Percentiles rank a stretch among this genome's conserved stretches.
phyloP scores from a whole-genome alignment of 148 eudicot species.

The Heliamphora exappendiculata region DNA sequence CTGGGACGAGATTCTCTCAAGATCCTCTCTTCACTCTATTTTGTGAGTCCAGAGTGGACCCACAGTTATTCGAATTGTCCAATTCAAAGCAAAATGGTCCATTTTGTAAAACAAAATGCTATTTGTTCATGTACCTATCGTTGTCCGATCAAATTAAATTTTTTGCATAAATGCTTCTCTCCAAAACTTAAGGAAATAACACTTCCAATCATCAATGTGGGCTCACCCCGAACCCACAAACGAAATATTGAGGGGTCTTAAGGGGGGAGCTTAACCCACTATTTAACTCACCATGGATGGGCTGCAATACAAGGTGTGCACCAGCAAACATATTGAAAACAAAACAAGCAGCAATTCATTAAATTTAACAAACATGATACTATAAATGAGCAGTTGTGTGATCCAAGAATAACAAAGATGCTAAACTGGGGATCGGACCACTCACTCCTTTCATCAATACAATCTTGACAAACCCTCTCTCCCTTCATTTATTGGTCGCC shows the following conservation, averaged over 20 bases:
- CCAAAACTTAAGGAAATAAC: background rate
- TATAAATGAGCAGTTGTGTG: conserved; percentile 1
- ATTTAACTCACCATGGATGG: background rate
- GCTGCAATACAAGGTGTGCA: background rate
- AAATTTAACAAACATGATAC: background rate
- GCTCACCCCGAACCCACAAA: no score
- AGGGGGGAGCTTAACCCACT: no score
- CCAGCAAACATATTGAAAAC: background rate
- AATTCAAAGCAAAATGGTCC: no score
- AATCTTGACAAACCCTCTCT: conserved; percentile 19
- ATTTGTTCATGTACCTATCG: no score
- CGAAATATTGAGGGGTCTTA: no score
- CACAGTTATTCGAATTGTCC: no score
- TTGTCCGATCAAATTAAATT: no score
- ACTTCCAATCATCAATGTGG: no score
- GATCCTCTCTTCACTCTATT: no score
- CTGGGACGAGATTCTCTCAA: no score
- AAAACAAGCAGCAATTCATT: background rate
- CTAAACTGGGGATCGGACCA: conserved; percentile 4
- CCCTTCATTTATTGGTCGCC: conserved; percentile 23
- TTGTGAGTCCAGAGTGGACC: no score
- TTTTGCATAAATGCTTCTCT: background rate
- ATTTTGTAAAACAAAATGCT: no score
- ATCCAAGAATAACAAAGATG: conserved; percentile 4
- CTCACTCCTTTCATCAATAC: conserved; percentile 3